A percentile compares a stretch with the other conserved stretches of the same genome.
Evolutionary conservation across 2,329 filamentous ascomycete genomes (phyloP).

Genomic region (Paecilomyces formosus): DNA sequence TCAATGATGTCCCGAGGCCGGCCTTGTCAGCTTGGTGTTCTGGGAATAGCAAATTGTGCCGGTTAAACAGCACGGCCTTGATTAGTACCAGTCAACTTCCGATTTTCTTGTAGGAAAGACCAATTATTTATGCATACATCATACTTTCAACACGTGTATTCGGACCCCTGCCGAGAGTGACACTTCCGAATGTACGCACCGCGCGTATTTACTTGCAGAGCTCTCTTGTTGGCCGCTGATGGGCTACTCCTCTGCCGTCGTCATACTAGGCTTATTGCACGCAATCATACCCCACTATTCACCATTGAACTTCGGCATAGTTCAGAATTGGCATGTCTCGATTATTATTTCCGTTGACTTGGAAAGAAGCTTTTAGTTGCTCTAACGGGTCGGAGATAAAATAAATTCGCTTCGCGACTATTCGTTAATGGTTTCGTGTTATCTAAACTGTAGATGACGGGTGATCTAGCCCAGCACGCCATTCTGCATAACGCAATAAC

Average conservation of each 20-base stretch:
- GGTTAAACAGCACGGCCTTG: background rate
- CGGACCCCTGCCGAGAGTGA: background rate
- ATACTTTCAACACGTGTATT: background rate
- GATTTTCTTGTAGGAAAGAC: background rate
- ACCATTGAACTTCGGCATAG: no score
- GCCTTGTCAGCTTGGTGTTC: background rate
- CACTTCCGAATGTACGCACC: no score
- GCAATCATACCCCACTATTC: background rate
- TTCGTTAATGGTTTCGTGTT: background rate
- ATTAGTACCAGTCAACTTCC: background rate
- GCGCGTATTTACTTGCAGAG: no score
- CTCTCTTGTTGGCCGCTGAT: background rate
- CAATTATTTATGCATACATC: background rate
- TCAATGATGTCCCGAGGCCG: background rate
- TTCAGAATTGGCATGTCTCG: no score
- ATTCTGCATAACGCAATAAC: slow-evolving; percentile 1
- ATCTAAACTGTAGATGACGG: background rate
- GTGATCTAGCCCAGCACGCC: background rate
- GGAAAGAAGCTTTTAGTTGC: background rate
- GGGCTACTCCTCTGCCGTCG: background rate
- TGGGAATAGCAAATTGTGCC: background rate
- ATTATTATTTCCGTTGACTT: background rate
- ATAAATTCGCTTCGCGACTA: background rate
- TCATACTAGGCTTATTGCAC: background rate
- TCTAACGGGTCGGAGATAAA: background rate